Percentiles rank a stretch among this genome's conserved stretches.
Evolutionary conservation across 805 yeast genomes (phyloP).

Genomic region (Barnettozyma siamensis): DNA sequence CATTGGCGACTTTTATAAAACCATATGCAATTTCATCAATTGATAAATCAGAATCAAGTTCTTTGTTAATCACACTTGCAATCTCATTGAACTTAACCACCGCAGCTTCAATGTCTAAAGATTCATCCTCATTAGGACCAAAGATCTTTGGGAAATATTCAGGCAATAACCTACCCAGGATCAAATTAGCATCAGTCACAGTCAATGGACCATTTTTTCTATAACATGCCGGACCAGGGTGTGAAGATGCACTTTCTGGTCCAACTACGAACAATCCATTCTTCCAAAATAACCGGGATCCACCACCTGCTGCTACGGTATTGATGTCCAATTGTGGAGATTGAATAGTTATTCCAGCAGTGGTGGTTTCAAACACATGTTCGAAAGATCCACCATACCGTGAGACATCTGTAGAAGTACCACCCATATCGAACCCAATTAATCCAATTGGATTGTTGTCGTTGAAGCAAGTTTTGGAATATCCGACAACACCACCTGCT

Average conservation of each 20-base stretch:
- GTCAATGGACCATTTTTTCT: slow-evolving; percentile 81
- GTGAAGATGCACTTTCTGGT: slow-evolving; percentile 82
- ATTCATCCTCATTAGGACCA: slow-evolving; percentile 73
- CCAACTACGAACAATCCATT: slow-evolving; percentile 78
- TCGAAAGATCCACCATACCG: slow-evolving; percentile 68
- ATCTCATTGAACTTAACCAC: slow-evolving; percentile 44
- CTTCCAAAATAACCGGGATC: slow-evolving; percentile 59
- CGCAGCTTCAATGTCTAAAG: slow-evolving; percentile 54
- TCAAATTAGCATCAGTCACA: slow-evolving; percentile 77
- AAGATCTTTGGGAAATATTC: slow-evolving; percentile 76
- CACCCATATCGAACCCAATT: slow-evolving; percentile 88
- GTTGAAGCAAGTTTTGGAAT: slow-evolving; percentile 73
- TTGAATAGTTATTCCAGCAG: slow-evolving; percentile 79
- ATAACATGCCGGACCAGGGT: slow-evolving; percentile 88
- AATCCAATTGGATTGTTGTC: slow-evolving; percentile 50
- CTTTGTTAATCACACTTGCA: slow-evolving; percentile 49
- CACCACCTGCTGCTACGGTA: slow-evolving; percentile 86
- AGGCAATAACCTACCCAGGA: slow-evolving; percentile 66
- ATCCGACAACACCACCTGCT: slow-evolving; percentile 97
- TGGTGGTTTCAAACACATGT: slow-evolving; percentile 76
- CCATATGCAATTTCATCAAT: slow-evolving; percentile 75
- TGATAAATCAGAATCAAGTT: slow-evolving; percentile 35
- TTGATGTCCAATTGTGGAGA: slow-evolving; percentile 80
- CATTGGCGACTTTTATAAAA: slow-evolving; percentile 77
- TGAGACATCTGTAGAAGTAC: slow-evolving; percentile 83